Percentiles rank a stretch among this genome's conserved stretches.
Evolutionary conservation across 192 early-diverging fungal species (phyloP).

Genomic region (Podila horticola): DNA sequence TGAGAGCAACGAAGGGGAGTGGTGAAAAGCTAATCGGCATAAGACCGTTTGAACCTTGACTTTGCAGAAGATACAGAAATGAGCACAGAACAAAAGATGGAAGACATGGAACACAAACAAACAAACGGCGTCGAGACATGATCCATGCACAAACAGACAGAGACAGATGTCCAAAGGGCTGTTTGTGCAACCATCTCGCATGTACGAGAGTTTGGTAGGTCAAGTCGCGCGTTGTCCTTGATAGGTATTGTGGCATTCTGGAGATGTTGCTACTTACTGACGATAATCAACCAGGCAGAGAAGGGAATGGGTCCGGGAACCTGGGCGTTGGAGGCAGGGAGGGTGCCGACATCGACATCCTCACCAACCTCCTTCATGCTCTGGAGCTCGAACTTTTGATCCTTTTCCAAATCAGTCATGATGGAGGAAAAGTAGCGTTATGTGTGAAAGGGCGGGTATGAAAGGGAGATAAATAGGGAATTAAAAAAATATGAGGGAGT

Average conservation of each 20-base stretch:
- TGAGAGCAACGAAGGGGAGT: too few relatives aligned
- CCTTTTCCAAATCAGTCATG: neutral
- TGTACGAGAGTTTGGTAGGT: neutral
- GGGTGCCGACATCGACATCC: neutral
- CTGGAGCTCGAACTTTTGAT: neutral
- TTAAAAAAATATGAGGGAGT: neutral
- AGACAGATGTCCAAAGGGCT: too few relatives aligned
- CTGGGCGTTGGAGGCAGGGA: neutral
- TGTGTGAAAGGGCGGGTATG: too few relatives aligned
- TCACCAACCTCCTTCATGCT: neutral
- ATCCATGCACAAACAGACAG: neutral
- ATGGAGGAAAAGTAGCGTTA: too few relatives aligned
- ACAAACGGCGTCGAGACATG: neutral
- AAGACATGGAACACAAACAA: neutral
- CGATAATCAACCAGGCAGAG: constrained; percentile 6
- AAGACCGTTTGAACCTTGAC: too few relatives aligned
- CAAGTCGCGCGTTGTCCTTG: too few relatives aligned
- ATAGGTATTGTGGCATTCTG: too few relatives aligned
- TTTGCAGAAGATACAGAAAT: constrained; percentile 36
- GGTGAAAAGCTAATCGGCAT: too few relatives aligned
- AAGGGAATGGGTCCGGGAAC: constrained; percentile 9
- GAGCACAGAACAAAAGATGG: neutral
- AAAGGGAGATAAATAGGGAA: neutral
- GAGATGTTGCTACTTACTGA: constrained; percentile 4
- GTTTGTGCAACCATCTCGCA: neutral